phyloP scores from a whole-genome alignment of 805 yeast genomes.

The Sungouiella blattae region DNA sequence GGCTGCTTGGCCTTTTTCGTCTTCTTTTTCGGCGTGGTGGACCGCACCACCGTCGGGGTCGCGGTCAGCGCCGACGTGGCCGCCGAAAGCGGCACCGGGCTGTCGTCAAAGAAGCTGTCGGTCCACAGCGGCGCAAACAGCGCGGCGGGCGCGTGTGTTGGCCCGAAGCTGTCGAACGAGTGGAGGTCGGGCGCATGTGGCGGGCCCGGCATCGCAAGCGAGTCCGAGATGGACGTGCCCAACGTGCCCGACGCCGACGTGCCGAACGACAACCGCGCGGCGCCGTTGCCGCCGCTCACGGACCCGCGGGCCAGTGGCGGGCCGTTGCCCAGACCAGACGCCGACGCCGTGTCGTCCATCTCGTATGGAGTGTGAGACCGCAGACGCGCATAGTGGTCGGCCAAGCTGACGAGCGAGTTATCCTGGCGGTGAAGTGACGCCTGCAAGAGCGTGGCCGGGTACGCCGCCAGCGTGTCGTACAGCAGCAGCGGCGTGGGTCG shows the following conservation, averaged over 20 bases:
- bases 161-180: background rate
- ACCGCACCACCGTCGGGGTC: slow-evolving; percentile 8
- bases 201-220: no score
- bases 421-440: slow-evolving; percentile 20
- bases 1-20: slow-evolving; percentile 8
- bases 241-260: background rate
- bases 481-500: slow-evolving; percentile 14
- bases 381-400: slow-evolving; percentile 22
- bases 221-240: background rate
- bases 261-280: background rate
- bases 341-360: slow-evolving; percentile 7
- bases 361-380: slow-evolving; percentile 16
- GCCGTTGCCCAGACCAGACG: no score
- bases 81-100: background rate
- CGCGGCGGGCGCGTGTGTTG: background rate
- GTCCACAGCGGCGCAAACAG: slow-evolving; percentile 1
- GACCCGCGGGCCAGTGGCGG: background rate
- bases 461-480: slow-evolving; percentile 12
- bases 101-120: slow-evolving; percentile 1
- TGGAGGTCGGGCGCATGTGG: background rate
- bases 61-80: background rate
- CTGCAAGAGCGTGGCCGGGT: slow-evolving; percentile 9
- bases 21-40: slow-evolving; percentile 10
- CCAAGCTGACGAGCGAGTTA: slow-evolving; percentile 28
- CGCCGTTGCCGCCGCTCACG: background rate